Base-by-base conservation (phyloP, 2,329 filamentous ascomycete species). In the Paraphaeosphaeria minitans region DNA sequence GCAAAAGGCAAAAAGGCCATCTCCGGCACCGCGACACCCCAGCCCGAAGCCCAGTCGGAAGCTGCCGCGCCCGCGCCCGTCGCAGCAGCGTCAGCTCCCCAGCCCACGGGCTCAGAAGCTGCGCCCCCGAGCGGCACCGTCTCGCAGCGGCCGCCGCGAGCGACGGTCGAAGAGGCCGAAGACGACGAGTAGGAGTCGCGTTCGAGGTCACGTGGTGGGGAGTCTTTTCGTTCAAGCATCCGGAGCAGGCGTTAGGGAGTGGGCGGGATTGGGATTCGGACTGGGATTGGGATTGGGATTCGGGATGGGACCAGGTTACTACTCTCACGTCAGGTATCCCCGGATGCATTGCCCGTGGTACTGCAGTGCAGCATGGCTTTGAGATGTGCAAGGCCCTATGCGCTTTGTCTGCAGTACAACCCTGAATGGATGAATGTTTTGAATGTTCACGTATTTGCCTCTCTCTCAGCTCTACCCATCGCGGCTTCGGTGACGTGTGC, bases 151-250 rank as follows among this genome's bases (percentile, higher is more conserved):
- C 61, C 65, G 19, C 66, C 66, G 41, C 66, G 72, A 6, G 74
- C 75, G 12, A 76, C 69, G 1, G 75, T 78, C 4, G 75, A 78
- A 54, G 75, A 78, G 53, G 75, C 63, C 0, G 75, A 77, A 9
- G 73, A 75, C 19, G 75, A 77, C 52, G 74, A 73, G 61, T 68
- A 63, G 59, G 29, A 14, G 31, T 55, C 21, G 12, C 35, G 39
- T 48, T 45, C 13, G n/a, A 31, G 45, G 31, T 39, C 39, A 3
- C 10, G 16, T 31, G 9, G 22, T 29, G 21, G 29, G 24, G 13
- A 24, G 27, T 46, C 22, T 12, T 47, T 46, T 55, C 52, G 19
- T 33, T 54, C 16, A n/a, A 31, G 48, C 33, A 51, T 51, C 21
- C 33, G 48, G 31, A n/a, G 51, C 24, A 31, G 45, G 45, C 41